Base-by-base conservation (phyloP, 2,329 filamentous ascomycete genomes). In the Zymoseptoria tritici region DNA sequence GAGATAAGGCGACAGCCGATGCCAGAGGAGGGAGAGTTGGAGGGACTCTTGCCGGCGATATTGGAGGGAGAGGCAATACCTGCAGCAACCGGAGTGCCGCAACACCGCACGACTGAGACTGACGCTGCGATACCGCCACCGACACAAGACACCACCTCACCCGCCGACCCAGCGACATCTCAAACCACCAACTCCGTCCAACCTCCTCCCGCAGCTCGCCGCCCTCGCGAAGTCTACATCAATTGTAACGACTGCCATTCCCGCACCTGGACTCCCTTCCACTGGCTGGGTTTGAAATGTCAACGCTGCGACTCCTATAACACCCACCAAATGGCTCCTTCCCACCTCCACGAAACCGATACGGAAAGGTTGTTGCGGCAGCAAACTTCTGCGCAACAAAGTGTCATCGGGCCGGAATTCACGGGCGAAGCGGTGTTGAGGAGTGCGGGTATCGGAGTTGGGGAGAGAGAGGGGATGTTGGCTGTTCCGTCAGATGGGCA, bases 231-330 rank as follows among this genome's bases (percentile, higher is more conserved):
- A 63, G 93, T 91, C 13, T 84, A 92, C 64, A 85, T 97, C 55
- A 85, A 92, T 62, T 99, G 94, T 75, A 97, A 99, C 72, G 94
- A 99, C 76, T 99, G 94, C 75, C 90, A 87, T 52, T 89, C 89
- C 11, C 92, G 91, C 72, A 92, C 88, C 62, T 88, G 89, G 21
- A 91, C 94, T 21, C 83, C 84, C 29, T 99, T 95, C 72, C 94
- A 99, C 75, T 99, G 94, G 91, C 79, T 97, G 4, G 94, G 94
- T 0, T 79, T 96, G 52, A 96, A 96, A 74, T 99, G 94, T 72
- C 86, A 79, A 54, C 75, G 81, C 67, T 86, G 79, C 68, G 79
- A 80, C 60, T 78, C 78, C 19, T 81, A 80, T 72, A 81, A 81
- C 61, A 81, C 79, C 9, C 79, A 77, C 55, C 78, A 80, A 62